Base-by-base conservation (phyloP, 129 eudicot genomes). In the Flaveria brownii region DNA sequence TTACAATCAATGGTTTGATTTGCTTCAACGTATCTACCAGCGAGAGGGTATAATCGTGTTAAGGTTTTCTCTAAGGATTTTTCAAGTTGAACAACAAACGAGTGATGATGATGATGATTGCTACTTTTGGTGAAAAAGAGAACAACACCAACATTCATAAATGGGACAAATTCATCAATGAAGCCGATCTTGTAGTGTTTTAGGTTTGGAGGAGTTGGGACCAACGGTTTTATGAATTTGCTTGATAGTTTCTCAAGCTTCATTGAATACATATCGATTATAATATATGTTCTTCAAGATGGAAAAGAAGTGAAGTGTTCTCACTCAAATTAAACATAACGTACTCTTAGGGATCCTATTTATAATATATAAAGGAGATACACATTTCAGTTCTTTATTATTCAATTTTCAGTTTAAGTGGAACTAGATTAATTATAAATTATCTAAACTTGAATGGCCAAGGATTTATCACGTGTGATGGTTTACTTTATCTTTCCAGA, bases 21-120 rank as follows among this genome's bases (percentile, higher is more conserved):
- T 17, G n/a, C 33, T 4, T 47, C 57, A 1, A 41, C 51, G 2
- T 72, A 76, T 25, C 82, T 64, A 7, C 85, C 85, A 6, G 78
- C 85, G 15, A 77, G 55, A 22, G 85, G 85, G 66, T 82, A 82
- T n/a, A 73, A 80, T 55, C 39, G 28, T 13, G 70, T 46, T 13
- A 80, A 22, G 61, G 42, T 46, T 13, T 52, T 56, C 16, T 36
- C 73, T 0, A 76, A 61, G 6, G 85, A 70, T 16, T 71, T 70
- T 62, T 76, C 68, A 1, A 23, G 72, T 33, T 1, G 66, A 28
- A 15, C 43, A 20, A 41, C 46, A 70, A 46, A 47, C 25, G n/a
- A 10, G 54, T 47, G 50, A 45, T 20, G 22, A 20, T 20, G 22
- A 20, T 20, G 22, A 20, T 15, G 22, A 26, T 52, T 56, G 1